Conservation (phyloP, 352 stramenopile species). For the Peronospora belbahrii region DNA sequence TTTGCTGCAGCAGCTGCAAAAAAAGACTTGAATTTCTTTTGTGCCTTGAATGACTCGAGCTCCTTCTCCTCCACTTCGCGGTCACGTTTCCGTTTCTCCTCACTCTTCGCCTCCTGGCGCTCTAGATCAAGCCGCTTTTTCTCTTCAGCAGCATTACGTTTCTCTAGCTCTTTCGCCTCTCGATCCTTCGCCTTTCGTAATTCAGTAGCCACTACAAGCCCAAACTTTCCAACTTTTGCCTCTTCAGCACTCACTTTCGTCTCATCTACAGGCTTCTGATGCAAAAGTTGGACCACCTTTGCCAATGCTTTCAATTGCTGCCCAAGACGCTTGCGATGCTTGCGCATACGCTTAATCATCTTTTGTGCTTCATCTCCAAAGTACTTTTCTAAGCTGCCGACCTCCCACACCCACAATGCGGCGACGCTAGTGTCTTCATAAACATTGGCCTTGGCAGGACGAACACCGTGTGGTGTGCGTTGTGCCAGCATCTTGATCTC, state of each 20-base stretch:
- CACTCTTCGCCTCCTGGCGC: conserved; percentile 62
- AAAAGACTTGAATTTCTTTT: conserved; percentile 58
- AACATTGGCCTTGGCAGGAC: conserved; percentile 59
- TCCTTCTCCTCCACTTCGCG: conserved; percentile 35
- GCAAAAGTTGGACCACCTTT: conserved; percentile 57
- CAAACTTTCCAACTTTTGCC: conserved; percentile 73
- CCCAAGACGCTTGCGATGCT: conserved; percentile 69
- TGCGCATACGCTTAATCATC: conserved; percentile 69
- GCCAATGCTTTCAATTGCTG: conserved; percentile 63
- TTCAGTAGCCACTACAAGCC: conserved; percentile 52
- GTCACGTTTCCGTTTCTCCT: conserved; percentile 49
- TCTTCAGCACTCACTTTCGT: conserved; percentile 76
- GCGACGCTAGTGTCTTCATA: conserved; percentile 72
- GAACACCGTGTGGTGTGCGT: conserved; percentile 56
- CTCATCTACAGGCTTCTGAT: conserved; percentile 62
- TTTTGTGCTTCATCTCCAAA: conserved; percentile 65
- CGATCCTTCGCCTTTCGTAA: conserved; percentile 47
- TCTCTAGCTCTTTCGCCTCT: conserved; percentile 56
- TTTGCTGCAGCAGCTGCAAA: conserved; percentile 20
- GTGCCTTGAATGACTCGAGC: conserved; percentile 37
- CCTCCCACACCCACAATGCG: conserved; percentile 82
- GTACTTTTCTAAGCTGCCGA: conserved; percentile 64
- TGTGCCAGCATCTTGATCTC: conserved; percentile 86
- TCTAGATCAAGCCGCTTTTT: conserved; percentile 54
- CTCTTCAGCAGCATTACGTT: conserved; percentile 37